phyloP scores from a whole-genome alignment of 495 filamentous ascomycete genomes.

The Entonaema liquescens region DNA sequence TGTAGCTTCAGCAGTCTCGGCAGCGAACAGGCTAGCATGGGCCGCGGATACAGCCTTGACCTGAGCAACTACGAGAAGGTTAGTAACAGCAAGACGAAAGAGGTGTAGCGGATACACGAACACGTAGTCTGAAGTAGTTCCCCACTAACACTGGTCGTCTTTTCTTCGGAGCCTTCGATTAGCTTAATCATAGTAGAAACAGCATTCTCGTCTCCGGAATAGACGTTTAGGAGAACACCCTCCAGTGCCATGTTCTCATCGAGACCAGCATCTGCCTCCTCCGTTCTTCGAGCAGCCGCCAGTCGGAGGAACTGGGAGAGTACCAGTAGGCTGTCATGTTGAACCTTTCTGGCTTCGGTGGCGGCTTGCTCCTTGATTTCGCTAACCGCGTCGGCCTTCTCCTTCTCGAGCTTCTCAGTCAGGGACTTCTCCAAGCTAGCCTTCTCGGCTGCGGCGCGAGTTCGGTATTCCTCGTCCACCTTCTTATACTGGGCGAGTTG shows the following conservation, averaged over 20 bases:
- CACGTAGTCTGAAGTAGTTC: slow-evolving; percentile 76
- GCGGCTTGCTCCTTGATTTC: slow-evolving; percentile 65
- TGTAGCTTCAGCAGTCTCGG: slow-evolving; percentile 51
- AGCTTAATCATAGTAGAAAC: slow-evolving; percentile 86
- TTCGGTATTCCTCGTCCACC: slow-evolving; percentile 79
- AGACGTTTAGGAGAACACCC: slow-evolving; percentile 86
- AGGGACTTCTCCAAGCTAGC: slow-evolving; percentile 74
- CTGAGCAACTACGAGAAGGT: slow-evolving; percentile 64
- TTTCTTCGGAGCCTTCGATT: slow-evolving; percentile 80
- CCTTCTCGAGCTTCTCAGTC: slow-evolving; percentile 74
- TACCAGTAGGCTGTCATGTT: slow-evolving; percentile 66
- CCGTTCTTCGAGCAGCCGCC: slow-evolving; percentile 74
- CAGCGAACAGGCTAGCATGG: slow-evolving; percentile 53
- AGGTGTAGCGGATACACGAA: slow-evolving; percentile 54
- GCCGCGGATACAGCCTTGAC: slow-evolving; percentile 70
- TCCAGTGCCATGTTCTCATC: slow-evolving; percentile 89
- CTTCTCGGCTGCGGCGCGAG: slow-evolving; percentile 72
- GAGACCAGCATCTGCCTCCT: slow-evolving; percentile 66
- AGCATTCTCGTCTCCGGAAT: slow-evolving; percentile 82
- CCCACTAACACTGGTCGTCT: slow-evolving; percentile 69
- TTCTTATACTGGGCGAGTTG: slow-evolving; percentile 85
- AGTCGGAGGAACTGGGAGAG: slow-evolving; percentile 83
- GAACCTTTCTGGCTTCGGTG: slow-evolving; percentile 61
- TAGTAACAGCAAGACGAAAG: slow-evolving; percentile 19
- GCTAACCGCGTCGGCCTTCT: slow-evolving; percentile 66